Percentiles rank a stretch among this genome's conserved stretches.
Evolutionary conservation across 129 eudicot species (phyloP).

Genomic region (Pulicaria dysenterica): DNA sequence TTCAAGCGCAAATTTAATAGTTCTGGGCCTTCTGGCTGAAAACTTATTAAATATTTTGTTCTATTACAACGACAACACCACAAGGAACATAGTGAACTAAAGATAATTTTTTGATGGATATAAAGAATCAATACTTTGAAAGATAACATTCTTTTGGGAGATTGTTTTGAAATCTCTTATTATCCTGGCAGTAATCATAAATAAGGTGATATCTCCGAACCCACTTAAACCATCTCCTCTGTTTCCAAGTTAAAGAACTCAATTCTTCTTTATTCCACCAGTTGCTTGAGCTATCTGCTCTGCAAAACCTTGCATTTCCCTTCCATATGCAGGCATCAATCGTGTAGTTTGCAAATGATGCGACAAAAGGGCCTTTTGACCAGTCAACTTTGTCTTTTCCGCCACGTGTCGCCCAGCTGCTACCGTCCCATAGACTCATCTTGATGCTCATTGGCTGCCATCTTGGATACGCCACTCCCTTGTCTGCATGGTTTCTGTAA

Average conservation of each 20-base stretch:
- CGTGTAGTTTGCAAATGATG: constrained; percentile 64
- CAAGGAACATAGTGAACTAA: constrained; percentile 25
- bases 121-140: constrained; percentile 57
- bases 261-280: constrained; percentile 77
- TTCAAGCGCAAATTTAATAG: background rate
- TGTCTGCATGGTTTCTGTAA: constrained; percentile 79
- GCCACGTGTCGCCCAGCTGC: constrained; percentile 79
- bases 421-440: constrained; percentile 76
- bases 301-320: constrained; percentile 67
- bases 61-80: constrained; percentile 18
- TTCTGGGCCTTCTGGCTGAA: background rate
- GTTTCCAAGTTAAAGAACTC: constrained; percentile 60
- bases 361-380: constrained; percentile 67
- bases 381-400: constrained; percentile 78
- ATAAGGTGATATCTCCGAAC: constrained; percentile 63
- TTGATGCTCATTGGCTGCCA: constrained; percentile 81
- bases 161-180: constrained; percentile 60
- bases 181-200: constrained; percentile 82
- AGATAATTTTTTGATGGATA: constrained; percentile 7
- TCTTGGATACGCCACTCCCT: constrained; percentile 68
- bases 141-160: constrained; percentile 86
- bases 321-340: constrained; percentile 84
- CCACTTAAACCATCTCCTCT: constrained; percentile 82
- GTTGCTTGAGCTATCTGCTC: constrained; percentile 51
- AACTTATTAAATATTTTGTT: constrained; percentile 8